Percentiles rank a stretch among this genome's conserved stretches.
phyloP scores from a whole-genome alignment of 2,329 filamentous ascomycete genomes.

The Colletotrichum brevisporum region DNA sequence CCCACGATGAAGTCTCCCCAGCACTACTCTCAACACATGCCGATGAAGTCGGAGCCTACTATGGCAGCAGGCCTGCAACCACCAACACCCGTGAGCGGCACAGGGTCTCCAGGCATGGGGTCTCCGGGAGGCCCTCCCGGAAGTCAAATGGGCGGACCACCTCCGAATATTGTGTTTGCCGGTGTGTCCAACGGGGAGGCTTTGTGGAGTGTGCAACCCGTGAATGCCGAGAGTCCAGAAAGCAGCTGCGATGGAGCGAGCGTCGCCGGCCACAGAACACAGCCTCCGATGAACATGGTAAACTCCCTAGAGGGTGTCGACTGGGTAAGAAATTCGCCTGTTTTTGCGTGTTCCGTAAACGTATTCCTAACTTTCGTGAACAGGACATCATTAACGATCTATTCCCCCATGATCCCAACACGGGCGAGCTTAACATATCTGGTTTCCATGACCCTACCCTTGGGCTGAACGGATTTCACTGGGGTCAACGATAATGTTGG shows the following conservation, averaged over 20 bases:
- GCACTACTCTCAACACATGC: conserved; percentile 27
- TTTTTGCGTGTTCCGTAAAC: too few relatives aligned
- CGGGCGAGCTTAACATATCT: conserved; percentile 54
- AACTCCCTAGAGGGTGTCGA: conserved; percentile 68
- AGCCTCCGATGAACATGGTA: conserved; percentile 32
- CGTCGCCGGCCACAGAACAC: conserved; percentile 41
- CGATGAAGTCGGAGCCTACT: conserved; percentile 39
- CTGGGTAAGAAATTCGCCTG: conserved; percentile 65
- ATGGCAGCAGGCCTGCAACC: conserved; percentile 23
- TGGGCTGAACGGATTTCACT: conserved; percentile 46
- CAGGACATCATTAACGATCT: conserved; percentile 55
- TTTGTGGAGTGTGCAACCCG: conserved; percentile 59
- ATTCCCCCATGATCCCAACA: conserved; percentile 56
- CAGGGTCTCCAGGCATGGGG: conserved; percentile 27
- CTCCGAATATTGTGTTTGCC: conserved; percentile 57
- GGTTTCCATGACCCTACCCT: conserved; percentile 55
- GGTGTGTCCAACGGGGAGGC: conserved; percentile 64
- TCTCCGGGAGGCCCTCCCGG: conserved; percentile 33
- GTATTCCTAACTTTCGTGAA: background rate
- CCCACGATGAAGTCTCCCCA: conserved; percentile 37
- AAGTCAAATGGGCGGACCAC: conserved; percentile 35
- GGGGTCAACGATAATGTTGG: conserved; percentile 42
- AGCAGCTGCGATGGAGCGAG: conserved; percentile 59
- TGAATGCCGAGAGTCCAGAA: conserved; percentile 56
- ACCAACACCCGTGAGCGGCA: conserved; percentile 28